phyloP scores from a whole-genome alignment of 768 basidiomycete species.

The Pisolithus sp. region DNA sequence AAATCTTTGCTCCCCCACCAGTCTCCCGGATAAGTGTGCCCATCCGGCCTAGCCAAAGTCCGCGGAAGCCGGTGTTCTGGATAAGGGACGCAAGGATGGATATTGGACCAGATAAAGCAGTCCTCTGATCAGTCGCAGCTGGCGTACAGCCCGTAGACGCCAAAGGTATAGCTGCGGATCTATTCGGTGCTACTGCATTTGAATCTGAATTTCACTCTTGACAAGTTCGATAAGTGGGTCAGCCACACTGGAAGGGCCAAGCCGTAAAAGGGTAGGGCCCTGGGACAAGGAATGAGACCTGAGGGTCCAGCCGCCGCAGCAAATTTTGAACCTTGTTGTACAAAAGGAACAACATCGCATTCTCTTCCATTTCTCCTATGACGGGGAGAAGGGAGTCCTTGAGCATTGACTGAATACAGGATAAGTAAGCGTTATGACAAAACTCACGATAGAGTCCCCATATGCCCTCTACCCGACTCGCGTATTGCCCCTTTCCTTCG shows the following conservation, averaged over 20 bases:
- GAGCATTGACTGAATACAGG: background rate
- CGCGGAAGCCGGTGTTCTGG: conserved; percentile 62
- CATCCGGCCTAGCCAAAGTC: conserved; percentile 95
- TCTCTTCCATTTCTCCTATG: conserved; percentile 88
- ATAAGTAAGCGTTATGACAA: background rate
- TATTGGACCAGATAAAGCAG: conserved; percentile 63
- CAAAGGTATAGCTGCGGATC: conserved; percentile 11
- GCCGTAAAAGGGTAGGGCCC: conserved; percentile 57
- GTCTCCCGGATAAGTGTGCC: conserved; percentile 92
- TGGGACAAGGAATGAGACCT: conserved; percentile 27
- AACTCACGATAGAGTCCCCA: conserved; percentile 56
- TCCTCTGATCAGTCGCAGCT: conserved; percentile 5
- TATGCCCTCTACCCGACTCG: background rate
- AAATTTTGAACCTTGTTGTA: conserved; percentile 71
- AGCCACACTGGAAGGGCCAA: conserved; percentile 74
- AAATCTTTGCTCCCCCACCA: conserved; percentile 84
- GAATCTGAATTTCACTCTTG: conserved; percentile 98
- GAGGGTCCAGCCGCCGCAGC: conserved; percentile 41
- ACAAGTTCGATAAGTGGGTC: conserved; percentile 80
- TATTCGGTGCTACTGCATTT: conserved; percentile 56
- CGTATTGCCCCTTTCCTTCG: too few relatives aligned
- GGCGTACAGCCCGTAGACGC: conserved; percentile 9
- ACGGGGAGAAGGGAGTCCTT: conserved; percentile 92
- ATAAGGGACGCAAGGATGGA: conserved; percentile 59
- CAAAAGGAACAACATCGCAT: conserved; percentile 79